phyloP scores from a whole-genome alignment of 1,284 basidiomycete species.

The Naganishia cerealis region DNA sequence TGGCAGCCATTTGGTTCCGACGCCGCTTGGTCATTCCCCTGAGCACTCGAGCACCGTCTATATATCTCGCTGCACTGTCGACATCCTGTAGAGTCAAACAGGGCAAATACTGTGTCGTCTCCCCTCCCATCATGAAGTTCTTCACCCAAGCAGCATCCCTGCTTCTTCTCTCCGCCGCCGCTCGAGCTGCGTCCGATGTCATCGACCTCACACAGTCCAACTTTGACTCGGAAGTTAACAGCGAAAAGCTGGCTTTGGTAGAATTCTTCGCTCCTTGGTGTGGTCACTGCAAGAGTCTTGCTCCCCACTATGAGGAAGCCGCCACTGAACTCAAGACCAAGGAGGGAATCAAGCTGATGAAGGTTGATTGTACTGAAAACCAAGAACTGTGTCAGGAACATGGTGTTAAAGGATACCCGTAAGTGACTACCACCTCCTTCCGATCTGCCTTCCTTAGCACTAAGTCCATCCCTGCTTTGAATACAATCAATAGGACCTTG shows the following conservation, averaged over 20 bases:
- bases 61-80: background rate
- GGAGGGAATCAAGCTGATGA: constrained; percentile 76
- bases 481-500: constrained; percentile 52
- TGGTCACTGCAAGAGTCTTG: constrained; percentile 61
- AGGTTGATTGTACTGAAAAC: constrained; percentile 91
- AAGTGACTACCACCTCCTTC: constrained; percentile 47
- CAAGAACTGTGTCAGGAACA: constrained; percentile 80
- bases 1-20: constrained; percentile 14
- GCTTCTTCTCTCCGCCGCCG: constrained; percentile 23
- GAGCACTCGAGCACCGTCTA: constrained; percentile 20
- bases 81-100: background rate
- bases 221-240: constrained; percentile 70
- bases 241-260: constrained; percentile 79
- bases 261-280: constrained; percentile 62
- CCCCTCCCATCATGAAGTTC: constrained; percentile 18
- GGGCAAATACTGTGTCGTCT: background rate
- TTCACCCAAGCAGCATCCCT: constrained; percentile 28
- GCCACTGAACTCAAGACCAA: constrained; percentile 84
- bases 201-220: constrained; percentile 68
- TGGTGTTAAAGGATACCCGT: constrained; percentile 90
- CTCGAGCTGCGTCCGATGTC: constrained; percentile 69
- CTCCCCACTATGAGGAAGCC: constrained; percentile 93
- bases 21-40: constrained; percentile 18
- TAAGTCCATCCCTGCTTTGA: background rate
- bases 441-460: background rate